Evolutionary conservation across 2,329 filamentous ascomycete genomes (phyloP), one percentile per base, ranked within the genome.

Genomic region (Aspergillus tubingensis): DNA sequence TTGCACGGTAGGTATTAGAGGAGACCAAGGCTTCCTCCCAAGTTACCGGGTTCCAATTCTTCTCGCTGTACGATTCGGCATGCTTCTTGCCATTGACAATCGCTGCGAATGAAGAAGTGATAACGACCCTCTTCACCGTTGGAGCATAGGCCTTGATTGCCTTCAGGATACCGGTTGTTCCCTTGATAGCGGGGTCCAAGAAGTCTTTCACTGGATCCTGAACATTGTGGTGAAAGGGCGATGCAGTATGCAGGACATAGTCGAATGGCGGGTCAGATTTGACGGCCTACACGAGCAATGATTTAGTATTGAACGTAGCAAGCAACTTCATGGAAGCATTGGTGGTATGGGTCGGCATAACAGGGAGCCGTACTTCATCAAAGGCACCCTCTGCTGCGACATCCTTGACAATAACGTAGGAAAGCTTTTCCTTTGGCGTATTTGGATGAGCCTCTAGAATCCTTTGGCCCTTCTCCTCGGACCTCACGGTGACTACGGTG

Each of bases 161-260:
- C 65, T 84, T 86, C 62, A 88, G 72, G 54, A 88, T 85, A 11
- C 85, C 85, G 0, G 83, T 86, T 0, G 86, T 88, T 56, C 86
- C 86, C 65, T 87, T 86, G 62, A 88, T 78, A 8, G 86, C 86
- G 13, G 85, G 85, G 64, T 87, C 85, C 38, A 87, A 74, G 30
- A 87, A 77, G 62, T 80, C 79, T 69, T 88, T 86, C 63, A 94
- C 82, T 17, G 90, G 87, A 65, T 88, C 84, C 38, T 91, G 63
- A 58, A 95, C 86, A 36, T 88, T 89, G 72, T 87, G 84, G 68
- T 90, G 88, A 78, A 91, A 93, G 0, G 91, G 90, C 0, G 85
- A 88, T 2, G 90, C 89, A 5, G 89, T 91, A 73, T 92, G 89
- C 54, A 92, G 82, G 52, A 94, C 89, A 49, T 84, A 87, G 68